Base-by-base conservation (phyloP, 148 eudicot species). In the Diospyros kaki region DNA sequence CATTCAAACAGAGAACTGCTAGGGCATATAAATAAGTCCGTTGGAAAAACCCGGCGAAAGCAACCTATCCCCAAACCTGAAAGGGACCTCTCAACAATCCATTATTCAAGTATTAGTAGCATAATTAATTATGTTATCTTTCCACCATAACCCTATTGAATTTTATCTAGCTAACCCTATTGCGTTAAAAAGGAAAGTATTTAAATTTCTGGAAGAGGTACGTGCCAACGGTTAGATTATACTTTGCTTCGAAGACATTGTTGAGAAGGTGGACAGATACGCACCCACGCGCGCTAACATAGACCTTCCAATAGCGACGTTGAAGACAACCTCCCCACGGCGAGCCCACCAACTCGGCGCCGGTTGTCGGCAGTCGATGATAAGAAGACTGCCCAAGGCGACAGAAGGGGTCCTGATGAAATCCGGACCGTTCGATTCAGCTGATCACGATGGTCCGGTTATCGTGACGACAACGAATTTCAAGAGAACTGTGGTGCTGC, bases 51-150 rank as follows among this genome's bases (percentile, higher is more conserved):
- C 72, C 54, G 39, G 50, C 12, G 77, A 81, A 81, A 80, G 78
- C 66, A 68, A 79, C 83, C 67, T 50, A 59, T 51, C 75, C 42
- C 58, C 82, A 68, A 81, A 71, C 63, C 73, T 38, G 81, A 86
- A 71, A 78, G 75, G 12, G 80, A 79, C 85, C 58, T 66, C 71
- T 59, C 58, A 86, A 76, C 83, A 78, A 63, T 44, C 59, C 56
- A 40, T 48, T 46, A 76, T 63, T 28, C 28, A 28, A 28, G 18
- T 74, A 78, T 54, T 50, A 78, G 59, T 64, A 41, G 53, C 66
- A n/a, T 46, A 52, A 6, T 51, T 50, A 28, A 68, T 12, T 68
- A 55, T 70, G 15, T 14, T 70, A 17, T 69, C 63, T 41, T 28
- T 28, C 28, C 28, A 28, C 45, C 11, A 4, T 2, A 4, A 41